These are phyloP conservation scores for Drosera spatulata DNA, from an alignment of 179 eudicot species.

Conservation along the genomic window DNA sequence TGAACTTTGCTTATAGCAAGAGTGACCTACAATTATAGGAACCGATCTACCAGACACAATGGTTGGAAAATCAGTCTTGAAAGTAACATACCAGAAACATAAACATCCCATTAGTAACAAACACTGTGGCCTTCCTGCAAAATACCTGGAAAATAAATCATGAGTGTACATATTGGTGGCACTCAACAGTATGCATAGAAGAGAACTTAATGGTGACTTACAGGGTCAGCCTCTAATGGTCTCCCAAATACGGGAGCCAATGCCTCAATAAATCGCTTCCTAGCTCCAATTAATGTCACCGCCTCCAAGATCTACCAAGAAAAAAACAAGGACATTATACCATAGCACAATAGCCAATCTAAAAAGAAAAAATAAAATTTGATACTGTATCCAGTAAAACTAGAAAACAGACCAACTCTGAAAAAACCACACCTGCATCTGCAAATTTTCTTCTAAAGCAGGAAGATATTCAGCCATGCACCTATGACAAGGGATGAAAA, in stretches of 20 bases:
- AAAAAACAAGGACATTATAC: not conserved
- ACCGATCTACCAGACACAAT: not conserved
- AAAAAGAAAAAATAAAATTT: not conserved
- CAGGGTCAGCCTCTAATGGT: slow-evolving; percentile 93
- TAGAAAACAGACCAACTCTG: not conserved
- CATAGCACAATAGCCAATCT: slow-evolving; percentile 1
- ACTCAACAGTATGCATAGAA: not conserved
- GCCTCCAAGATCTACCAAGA: slow-evolving; percentile 56
- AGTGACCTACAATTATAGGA: not conserved
- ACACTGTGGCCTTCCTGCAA: slow-evolving; percentile 71
- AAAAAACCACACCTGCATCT: slow-evolving; percentile 44
- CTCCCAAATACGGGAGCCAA: slow-evolving; percentile 63
- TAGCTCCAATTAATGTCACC: slow-evolving; percentile 52
- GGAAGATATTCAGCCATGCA: slow-evolving; percentile 98
- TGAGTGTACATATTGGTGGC: slow-evolving; percentile 4
- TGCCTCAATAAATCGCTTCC: slow-evolving; percentile 64
- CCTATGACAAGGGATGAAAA: slow-evolving; percentile 24
- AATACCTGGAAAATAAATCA: slow-evolving; percentile 47
- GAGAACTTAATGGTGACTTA: slow-evolving; percentile 14
- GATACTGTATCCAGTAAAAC: not conserved
- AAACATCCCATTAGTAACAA: slow-evolving; percentile 66
- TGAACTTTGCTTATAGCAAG: not conserved
- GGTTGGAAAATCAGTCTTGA: not conserved
- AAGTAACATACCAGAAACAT: slow-evolving; percentile 57
- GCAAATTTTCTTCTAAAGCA: slow-evolving; percentile 55